phyloP scores from a whole-genome alignment of 2,329 filamentous ascomycete species.

The Aspergillus sergii region DNA sequence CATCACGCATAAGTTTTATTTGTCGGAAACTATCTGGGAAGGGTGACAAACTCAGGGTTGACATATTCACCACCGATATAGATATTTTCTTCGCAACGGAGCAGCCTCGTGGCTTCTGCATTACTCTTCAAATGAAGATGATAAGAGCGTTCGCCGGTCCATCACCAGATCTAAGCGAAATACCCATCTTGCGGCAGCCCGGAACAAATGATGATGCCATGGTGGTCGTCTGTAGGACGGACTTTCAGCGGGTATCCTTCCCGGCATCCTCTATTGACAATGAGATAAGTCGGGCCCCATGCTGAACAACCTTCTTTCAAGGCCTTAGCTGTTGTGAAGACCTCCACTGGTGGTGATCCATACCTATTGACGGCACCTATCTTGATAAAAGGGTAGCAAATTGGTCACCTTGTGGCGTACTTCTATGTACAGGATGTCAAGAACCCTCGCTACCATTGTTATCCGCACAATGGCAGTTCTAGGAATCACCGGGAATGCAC shows the following conservation, averaged over 20 bases:
- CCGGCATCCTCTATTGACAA: no score
- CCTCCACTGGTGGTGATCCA: slow-evolving; percentile 23
- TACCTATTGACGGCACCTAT: slow-evolving; percentile 21
- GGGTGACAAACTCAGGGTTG: slow-evolving; percentile 37
- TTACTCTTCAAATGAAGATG: slow-evolving; percentile 24
- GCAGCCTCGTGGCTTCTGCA: slow-evolving; percentile 52
- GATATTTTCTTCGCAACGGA: slow-evolving; percentile 30
- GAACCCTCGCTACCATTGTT: slow-evolving; percentile 52
- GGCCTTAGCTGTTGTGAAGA: slow-evolving; percentile 50
- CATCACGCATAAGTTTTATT: no score
- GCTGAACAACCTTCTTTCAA: slow-evolving; percentile 61
- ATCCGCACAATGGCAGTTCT: slow-evolving; percentile 34
- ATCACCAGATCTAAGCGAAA: slow-evolving; percentile 60
- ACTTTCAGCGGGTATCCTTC: no score
- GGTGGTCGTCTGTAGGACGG: no score
- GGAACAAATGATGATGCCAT: no score
- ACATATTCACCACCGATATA: slow-evolving; percentile 50
- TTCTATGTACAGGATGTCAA: slow-evolving; percentile 47
- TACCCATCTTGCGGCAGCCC: slow-evolving; percentile 29
- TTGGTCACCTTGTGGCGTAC: slow-evolving; percentile 33
- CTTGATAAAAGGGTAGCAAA: slow-evolving; percentile 36
- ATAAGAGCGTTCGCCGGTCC: slow-evolving; percentile 36
- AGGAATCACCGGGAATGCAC: slow-evolving; percentile 28
- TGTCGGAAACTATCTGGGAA: slow-evolving; percentile 53
- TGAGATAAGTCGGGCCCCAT: slow-evolving; percentile 59